phyloP scores from a whole-genome alignment of 441 rosid genomes.

The Hypseocharis bilobata region DNA sequence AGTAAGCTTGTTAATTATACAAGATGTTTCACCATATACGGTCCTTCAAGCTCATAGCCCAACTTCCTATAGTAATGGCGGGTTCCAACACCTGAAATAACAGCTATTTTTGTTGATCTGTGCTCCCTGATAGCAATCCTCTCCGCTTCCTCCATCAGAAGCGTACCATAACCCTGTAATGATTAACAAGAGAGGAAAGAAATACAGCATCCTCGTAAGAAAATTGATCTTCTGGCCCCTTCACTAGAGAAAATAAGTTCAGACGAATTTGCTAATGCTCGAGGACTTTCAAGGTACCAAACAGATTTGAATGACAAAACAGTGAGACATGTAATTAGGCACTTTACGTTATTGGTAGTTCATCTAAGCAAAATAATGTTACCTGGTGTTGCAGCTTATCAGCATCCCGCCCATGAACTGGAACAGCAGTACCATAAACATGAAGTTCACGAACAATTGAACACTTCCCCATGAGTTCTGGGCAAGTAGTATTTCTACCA shows the following conservation, averaged over 20 bases:
- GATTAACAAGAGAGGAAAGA: background rate
- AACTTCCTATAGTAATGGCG: slow-evolving; percentile 88
- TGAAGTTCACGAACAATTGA: slow-evolving; percentile 97
- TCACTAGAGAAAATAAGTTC: background rate
- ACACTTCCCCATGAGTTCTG: slow-evolving; percentile 78
- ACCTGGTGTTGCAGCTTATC: slow-evolving; percentile 98
- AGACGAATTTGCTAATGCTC: background rate
- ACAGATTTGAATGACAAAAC: background rate
- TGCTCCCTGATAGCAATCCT: slow-evolving; percentile 68
- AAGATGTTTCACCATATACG: slow-evolving; percentile 89
- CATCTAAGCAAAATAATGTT: background rate
- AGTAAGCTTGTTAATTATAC: slow-evolving; percentile 25
- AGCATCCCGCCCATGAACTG: slow-evolving; percentile 89
- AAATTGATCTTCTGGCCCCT: background rate
- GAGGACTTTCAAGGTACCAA: background rate
- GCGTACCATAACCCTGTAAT: slow-evolving; percentile 89
- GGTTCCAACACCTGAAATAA: slow-evolving; percentile 94
- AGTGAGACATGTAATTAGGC: background rate
- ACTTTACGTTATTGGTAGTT: background rate
- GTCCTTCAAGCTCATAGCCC: slow-evolving; percentile 92
- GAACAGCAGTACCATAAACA: slow-evolving; percentile 96
- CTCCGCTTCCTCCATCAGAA: slow-evolving; percentile 96
- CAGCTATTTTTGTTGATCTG: slow-evolving; percentile 67
- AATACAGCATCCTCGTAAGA: background rate
- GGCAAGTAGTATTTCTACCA: slow-evolving; percentile 76